phyloP scores from a whole-genome alignment of 805 yeast species.

The Wickerhamiella shivajii region DNA sequence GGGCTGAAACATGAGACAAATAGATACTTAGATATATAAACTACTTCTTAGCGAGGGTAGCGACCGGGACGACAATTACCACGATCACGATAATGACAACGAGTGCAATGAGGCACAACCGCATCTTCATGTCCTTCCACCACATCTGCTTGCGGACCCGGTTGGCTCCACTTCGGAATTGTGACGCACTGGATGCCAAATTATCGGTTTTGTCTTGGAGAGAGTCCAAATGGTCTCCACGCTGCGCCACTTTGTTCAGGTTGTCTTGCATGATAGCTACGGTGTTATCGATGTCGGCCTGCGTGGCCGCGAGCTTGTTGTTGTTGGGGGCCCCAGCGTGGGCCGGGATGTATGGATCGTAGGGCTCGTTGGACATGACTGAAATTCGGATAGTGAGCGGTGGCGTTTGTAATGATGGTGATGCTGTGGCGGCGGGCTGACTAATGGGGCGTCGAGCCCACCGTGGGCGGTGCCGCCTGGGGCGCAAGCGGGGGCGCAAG shows the following conservation, averaged over 20 bases:
- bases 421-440: too few species aligned
- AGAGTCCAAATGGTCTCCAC: slow-evolving; percentile 86
- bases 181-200: slow-evolving; percentile 81
- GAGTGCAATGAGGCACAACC: slow-evolving; percentile 71
- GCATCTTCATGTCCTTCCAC: slow-evolving; percentile 97
- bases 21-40: neutral
- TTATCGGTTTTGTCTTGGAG: slow-evolving; percentile 89
- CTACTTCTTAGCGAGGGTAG: slow-evolving; percentile 50
- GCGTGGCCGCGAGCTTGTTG: slow-evolving; percentile 64
- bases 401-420: too few species aligned
- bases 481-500: too few species aligned
- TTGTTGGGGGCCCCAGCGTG: slow-evolving; percentile 13
- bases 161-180: slow-evolving; percentile 92
- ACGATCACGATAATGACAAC: slow-evolving; percentile 66
- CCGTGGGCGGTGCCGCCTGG: too few species aligned
- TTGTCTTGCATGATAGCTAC: slow-evolving; percentile 97
- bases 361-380: slow-evolving; percentile 48
- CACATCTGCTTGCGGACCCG: slow-evolving; percentile 97
- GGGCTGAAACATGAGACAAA: too few species aligned
- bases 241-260: slow-evolving; percentile 85
- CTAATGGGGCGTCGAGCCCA: too few species aligned
- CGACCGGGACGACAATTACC: slow-evolving; percentile 85
- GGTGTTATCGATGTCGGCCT: slow-evolving; percentile 89
- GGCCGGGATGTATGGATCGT: slow-evolving; percentile 72
- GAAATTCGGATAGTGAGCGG: too few species aligned